phyloP scores from a whole-genome alignment of 805 yeast genomes.

The Saccharomycopsis sp. region DNA sequence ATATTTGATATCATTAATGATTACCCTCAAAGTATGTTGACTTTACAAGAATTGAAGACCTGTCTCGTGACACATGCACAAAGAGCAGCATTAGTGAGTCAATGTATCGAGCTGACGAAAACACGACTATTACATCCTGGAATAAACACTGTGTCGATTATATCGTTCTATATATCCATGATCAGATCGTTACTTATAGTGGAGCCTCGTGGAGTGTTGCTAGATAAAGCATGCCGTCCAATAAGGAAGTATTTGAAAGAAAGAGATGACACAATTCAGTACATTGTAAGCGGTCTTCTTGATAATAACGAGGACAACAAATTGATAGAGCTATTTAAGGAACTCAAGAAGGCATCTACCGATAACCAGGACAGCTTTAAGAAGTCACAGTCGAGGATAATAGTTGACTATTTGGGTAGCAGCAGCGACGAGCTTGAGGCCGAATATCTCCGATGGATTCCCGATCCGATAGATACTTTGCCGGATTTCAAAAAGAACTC shows the following conservation, averaged over 20 bases:
- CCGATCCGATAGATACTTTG: conserved; percentile 88
- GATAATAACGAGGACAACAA: conserved; percentile 32
- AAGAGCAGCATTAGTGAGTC: conserved; percentile 43
- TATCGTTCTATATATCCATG: conserved; percentile 62
- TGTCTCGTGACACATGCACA: conserved; percentile 45
- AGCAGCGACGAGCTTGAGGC: conserved; percentile 13
- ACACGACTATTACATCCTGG: conserved; percentile 67
- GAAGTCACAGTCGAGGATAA: background rate
- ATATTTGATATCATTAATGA: conserved; percentile 50
- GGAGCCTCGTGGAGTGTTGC: conserved; percentile 82
- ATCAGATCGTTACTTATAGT: conserved; percentile 64
- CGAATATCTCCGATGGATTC: conserved; percentile 60
- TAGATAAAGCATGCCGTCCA: conserved; percentile 73
- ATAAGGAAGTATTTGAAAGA: conserved; percentile 65
- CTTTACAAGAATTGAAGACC: conserved; percentile 50
- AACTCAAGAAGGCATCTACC: conserved; percentile 35
- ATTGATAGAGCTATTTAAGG: conserved; percentile 48
- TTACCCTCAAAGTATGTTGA: conserved; percentile 47
- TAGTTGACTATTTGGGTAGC: background rate
- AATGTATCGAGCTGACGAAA: conserved; percentile 41
- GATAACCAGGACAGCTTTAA: conserved; percentile 13
- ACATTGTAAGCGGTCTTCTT: conserved; percentile 66
- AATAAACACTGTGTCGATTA: conserved; percentile 65
- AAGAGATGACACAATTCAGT: conserved; percentile 64
- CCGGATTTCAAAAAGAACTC: conserved; percentile 62